These are phyloP conservation scores for Solanum peruvianum DNA, from an alignment of 257 asterid species.

Conservation along the genomic window DNA sequence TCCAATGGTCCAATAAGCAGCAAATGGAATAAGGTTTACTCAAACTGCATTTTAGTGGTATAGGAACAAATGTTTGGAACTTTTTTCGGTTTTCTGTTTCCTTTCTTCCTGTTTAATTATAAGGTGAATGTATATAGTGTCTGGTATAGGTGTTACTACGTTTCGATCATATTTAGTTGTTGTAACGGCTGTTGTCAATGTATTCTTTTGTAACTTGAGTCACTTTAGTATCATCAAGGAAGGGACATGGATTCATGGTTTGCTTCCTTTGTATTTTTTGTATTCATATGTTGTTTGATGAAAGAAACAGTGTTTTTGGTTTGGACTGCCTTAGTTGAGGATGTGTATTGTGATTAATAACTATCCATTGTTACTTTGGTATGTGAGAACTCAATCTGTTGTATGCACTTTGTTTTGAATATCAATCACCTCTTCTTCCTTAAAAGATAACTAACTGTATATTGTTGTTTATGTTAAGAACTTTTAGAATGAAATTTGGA, in stretches of 20 bases:
- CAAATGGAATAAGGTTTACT: neutral
- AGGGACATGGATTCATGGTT: constrained; percentile 8
- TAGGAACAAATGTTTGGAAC: constrained; percentile 5
- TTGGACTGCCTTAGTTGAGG: neutral
- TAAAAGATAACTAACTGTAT: neutral
- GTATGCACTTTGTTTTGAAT: neutral
- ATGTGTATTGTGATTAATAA: neutral
- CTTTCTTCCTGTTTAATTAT: constrained; percentile 4
- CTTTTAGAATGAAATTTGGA: neutral
- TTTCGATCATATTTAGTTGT: neutral
- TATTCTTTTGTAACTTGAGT: constrained; percentile 29
- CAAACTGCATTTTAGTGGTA: constrained; percentile 2
- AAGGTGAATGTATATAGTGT: constrained; percentile 32
- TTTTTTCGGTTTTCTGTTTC: neutral
- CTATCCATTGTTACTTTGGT: neutral
- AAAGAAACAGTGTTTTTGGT: neutral
- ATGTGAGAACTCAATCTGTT: neutral
- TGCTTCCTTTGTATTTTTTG: constrained; percentile 1
- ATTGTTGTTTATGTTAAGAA: neutral
- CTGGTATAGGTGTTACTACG: constrained; percentile 9
- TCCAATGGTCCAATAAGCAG: constrained; percentile 81
- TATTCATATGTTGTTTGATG: neutral
- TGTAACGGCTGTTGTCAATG: constrained; percentile 11
- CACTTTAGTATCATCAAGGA: neutral
- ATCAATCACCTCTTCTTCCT: neutral